These are phyloP conservation scores for Bocquillonia castaneifolia DNA, from an alignment of 441 rosid genomes.

Conservation along the genomic window DNA sequence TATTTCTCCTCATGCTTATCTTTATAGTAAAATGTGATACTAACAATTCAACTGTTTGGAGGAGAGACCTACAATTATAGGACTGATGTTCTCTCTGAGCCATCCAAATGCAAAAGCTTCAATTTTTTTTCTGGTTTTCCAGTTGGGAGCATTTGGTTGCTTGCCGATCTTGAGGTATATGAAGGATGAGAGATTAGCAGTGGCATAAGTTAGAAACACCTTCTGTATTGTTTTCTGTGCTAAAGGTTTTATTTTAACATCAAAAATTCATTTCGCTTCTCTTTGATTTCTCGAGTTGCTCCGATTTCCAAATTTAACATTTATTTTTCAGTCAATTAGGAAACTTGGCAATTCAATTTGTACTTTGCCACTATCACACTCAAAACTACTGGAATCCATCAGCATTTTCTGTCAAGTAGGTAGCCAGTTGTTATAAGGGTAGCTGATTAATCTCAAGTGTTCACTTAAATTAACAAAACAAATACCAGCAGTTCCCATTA, in stretches of 20 bases:
- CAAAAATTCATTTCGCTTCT: no score
- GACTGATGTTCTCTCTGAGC: slow-evolving; percentile 21
- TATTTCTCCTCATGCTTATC: slow-evolving; percentile 29
- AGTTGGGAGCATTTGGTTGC: no score
- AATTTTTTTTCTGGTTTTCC: not conserved
- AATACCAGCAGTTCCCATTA: not conserved
- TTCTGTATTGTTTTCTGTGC: not conserved
- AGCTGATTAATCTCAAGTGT: no score
- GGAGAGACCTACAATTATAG: slow-evolving; percentile 14
- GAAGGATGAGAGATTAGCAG: not conserved
- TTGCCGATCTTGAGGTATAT: not conserved
- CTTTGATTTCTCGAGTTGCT: not conserved
- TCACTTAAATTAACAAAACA: not conserved
- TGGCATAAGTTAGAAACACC: not conserved
- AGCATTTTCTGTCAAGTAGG: no score
- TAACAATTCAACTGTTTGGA: slow-evolving; percentile 22
- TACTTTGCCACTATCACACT: not conserved
- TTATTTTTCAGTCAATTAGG: not conserved
- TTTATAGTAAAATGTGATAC: slow-evolving; percentile 18
- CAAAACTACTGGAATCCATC: no score
- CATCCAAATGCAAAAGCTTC: slow-evolving; percentile 10
- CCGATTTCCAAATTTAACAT: not conserved
- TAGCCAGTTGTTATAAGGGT: no score
- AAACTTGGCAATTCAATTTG: not conserved
- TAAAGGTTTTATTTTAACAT: not conserved